Conservation (phyloP, 2,329 filamentous ascomycete genomes). For the Leptodontidium sp. region DNA sequence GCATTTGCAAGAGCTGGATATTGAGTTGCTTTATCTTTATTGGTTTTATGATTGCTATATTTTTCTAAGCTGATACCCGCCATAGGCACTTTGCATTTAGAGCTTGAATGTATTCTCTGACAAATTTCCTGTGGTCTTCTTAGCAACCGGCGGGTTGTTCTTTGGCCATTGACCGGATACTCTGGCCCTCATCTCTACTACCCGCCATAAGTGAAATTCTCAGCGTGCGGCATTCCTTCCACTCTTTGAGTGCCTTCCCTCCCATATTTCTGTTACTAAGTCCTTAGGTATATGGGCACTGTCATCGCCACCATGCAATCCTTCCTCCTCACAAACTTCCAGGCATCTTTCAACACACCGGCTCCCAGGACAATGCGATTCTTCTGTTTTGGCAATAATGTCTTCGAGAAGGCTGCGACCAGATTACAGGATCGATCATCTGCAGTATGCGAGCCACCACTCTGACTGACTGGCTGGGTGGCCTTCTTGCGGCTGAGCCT, state of each 20-base stretch:
- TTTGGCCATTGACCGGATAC: too few relatives aligned
- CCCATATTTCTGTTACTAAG: too few relatives aligned
- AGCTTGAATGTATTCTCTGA: neutral
- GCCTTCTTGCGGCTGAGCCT: neutral
- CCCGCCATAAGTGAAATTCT: too few relatives aligned
- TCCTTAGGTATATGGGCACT: too few relatives aligned
- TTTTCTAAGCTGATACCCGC: constrained; percentile 20
- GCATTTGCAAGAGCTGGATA: constrained; percentile 16
- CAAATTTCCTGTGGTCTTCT: neutral
- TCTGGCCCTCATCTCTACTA: too few relatives aligned
- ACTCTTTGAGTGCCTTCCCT: too few relatives aligned
- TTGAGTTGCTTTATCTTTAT: neutral
- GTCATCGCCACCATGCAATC: neutral
- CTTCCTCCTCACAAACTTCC: neutral
- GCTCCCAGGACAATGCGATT: neutral
- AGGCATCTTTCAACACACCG: neutral
- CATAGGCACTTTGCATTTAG: constrained; percentile 21
- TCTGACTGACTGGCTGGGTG: neutral
- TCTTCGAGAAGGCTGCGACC: neutral
- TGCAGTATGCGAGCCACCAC: constrained; percentile 1
- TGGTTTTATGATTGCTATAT: neutral
- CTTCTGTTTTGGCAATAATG: neutral
- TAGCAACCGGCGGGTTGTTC: too few relatives aligned
- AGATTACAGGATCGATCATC: neutral
- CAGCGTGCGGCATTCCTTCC: too few relatives aligned